Evolutionary conservation across 371 early-diverging fungal genomes (phyloP), one percentile per base, ranked within the genome.

Genomic region (Mortierella sp.): DNA sequence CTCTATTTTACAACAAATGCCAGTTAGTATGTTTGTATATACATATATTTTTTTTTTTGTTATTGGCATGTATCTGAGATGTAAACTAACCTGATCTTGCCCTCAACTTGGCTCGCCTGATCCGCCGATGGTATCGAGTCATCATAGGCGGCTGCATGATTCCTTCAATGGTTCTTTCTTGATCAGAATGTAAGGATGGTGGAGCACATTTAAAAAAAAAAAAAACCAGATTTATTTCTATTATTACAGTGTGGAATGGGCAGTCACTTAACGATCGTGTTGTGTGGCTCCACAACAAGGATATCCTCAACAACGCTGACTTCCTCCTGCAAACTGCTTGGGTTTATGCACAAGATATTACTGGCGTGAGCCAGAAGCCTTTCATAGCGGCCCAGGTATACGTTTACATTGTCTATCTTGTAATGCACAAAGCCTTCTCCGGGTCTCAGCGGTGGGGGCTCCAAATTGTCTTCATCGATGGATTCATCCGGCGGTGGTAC

Each of bases 71-170:
- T n/a, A n/a, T 51, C n/a, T n/a, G n/a, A 51, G 28, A 30, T 40
- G 26, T n/a, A 14, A 55, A 55, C 71, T 62, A 77, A 89, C 90
- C 90, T 66, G 88, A 87, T 67, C 90, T 78, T 20, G 83, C 87
- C 62, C 87, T 86, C 16, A 85, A 62, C 66, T 89, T 89, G 20
- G 83, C 84, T 61, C 84, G 77, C 26, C 83, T 75, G 40, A 89
- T 85, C 58, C 86, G 88, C 55, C 83, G 73, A 59, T 89, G 86
- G 54, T 76, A 49, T 63, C 77, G 84, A 58, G 80, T 80, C 80
- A 80, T 80, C 64, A 80, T 55, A 22, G 75, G 80, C 12, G 80
- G 80, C 51, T 72, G 80, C 75, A 72, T 75, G 60, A 55, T 55
- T 28, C 3, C 55, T 55, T 14, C 11, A 55, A 28, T 51, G n/a